A percentile compares a stretch with the other conserved stretches of the same genome.
phyloP scores from a whole-genome alignment of 768 basidiomycete genomes.

The Leccinum disarticulatum region DNA sequence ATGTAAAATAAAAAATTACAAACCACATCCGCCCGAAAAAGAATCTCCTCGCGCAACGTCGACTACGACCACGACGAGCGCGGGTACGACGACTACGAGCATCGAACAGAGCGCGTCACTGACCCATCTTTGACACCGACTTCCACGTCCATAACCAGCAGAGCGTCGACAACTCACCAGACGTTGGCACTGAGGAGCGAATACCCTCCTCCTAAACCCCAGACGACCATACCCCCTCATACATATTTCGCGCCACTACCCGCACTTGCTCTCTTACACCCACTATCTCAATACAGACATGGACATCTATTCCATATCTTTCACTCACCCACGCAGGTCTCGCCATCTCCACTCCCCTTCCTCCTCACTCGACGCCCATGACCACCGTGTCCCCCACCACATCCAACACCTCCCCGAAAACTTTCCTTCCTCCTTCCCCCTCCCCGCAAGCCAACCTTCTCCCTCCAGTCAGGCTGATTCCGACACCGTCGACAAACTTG shows the following conservation, averaged over 20 bases:
- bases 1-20: constrained; percentile 1
- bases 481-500: constrained; percentile 79
- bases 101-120: constrained; percentile 21
- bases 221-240: constrained; percentile 21
- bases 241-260: constrained; percentile 4
- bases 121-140: constrained; percentile 9
- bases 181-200: constrained; percentile 22
- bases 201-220: constrained; percentile 30
- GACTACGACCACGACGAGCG: constrained; percentile 24
- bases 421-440: constrained; percentile 38
- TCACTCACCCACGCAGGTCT: constrained; percentile 85
- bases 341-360: constrained; percentile 59
- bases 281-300: constrained; percentile 38
- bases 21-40: constrained; percentile 20
- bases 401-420: constrained; percentile 34
- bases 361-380: constrained; percentile 62
- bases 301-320: constrained; percentile 95
- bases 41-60: constrained; percentile 18
- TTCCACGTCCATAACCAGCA: neutral
- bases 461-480: constrained; percentile 47
- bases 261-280: neutral
- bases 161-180: constrained; percentile 3
- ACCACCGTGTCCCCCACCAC: constrained; percentile 46
- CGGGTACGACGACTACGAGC: constrained; percentile 18
- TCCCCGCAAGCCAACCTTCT: constrained; percentile 36